phyloP scores from a whole-genome alignment of 176 grass and related monocot genomes.

The Carex kokanica region DNA sequence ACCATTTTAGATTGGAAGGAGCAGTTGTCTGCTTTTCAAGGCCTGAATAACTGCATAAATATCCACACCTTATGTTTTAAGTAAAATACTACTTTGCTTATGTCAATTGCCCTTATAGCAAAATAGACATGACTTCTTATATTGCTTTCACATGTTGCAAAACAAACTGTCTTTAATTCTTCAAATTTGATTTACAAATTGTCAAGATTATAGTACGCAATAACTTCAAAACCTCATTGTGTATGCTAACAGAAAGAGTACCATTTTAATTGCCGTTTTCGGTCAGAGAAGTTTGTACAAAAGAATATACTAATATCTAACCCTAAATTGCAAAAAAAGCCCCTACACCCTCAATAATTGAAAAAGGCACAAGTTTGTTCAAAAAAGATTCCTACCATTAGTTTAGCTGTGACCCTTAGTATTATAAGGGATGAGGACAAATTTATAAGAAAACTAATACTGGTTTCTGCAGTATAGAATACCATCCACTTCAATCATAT shows the following conservation, averaged over 20 bases:
- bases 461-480: background rate
- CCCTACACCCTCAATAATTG: background rate
- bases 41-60: background rate
- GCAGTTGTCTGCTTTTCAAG: background rate
- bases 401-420: background rate
- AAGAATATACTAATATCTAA: background rate
- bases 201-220: background rate
- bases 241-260: background rate
- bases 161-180: background rate
- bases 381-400: background rate
- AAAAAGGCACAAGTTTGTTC: background rate
- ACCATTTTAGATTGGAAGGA: background rate
- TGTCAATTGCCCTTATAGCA: background rate
- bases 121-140: background rate
- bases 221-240: background rate
- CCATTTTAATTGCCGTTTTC: background rate
- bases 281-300: background rate
- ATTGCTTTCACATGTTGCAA: background rate
- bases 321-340: background rate
- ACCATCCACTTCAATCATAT: background rate
- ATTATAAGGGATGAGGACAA: background rate
- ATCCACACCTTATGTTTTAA: no score
- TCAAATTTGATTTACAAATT: background rate
- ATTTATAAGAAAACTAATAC: background rate
- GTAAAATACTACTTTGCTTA: background rate